These are phyloP conservation scores for Kodamaea kakaduensis DNA, from an alignment of 805 yeast species.

Conservation along the genomic window DNA sequence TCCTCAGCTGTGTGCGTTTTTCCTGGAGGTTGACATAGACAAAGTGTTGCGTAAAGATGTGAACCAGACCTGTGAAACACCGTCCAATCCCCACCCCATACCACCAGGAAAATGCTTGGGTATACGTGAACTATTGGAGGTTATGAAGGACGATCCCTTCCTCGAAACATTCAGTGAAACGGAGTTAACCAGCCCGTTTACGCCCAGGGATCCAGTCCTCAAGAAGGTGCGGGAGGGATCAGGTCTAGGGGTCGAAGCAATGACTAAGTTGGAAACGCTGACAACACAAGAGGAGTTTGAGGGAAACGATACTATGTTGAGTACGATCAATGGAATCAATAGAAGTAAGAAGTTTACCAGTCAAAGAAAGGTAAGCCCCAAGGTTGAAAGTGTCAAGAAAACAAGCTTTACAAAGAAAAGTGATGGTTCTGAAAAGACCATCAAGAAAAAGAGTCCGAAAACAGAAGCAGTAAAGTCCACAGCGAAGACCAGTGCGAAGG, in stretches of 20 bases:
- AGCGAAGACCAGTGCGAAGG: no score
- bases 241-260: conserved; percentile 15
- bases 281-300: conserved; percentile 15
- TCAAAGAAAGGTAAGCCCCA: conserved; percentile 13
- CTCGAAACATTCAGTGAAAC: neutral
- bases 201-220: conserved; percentile 15
- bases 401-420: no score
- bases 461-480: no score
- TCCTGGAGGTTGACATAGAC: conserved; percentile 91
- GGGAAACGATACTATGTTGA: conserved; percentile 13
- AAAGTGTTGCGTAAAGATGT: conserved; percentile 88
- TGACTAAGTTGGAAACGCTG: conserved; percentile 28
- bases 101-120: conserved; percentile 76
- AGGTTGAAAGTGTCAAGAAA: no score
- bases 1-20: conserved; percentile 95
- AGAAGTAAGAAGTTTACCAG: conserved; percentile 14
- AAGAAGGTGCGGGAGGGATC: conserved; percentile 13
- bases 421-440: no score
- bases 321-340: neutral
- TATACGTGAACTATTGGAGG: conserved; percentile 49
- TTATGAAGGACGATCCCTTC: conserved; percentile 17
- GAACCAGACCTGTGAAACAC: conserved; percentile 85
- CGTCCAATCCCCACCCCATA: conserved; percentile 64
- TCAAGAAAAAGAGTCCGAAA: no score
- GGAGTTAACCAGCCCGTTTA: conserved; percentile 4